Evolutionary conservation across 768 basidiomycete species (phyloP), one percentile per base, ranked within the genome.

Genomic region (Sporobolomyces pararoseus): DNA sequence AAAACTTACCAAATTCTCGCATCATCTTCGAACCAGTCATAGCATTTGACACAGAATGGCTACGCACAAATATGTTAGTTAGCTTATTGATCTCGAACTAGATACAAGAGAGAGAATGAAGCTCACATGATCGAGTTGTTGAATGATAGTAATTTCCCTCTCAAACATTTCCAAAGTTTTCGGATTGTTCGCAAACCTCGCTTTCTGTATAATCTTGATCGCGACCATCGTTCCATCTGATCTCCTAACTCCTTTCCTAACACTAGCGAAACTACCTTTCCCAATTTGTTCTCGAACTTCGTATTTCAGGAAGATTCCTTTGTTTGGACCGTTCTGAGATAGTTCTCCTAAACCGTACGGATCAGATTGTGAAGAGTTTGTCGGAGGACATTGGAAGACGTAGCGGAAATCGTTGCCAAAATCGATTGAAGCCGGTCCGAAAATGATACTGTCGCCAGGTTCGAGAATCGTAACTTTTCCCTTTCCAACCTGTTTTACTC

Each of bases 231-330:
- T 80, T 16, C 91, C 91, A 16, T 87, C 88, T 27, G 80, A 78
- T 14, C 86, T 85, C 74, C 86, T 84, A 52, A 93, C 82, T 2
- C 90, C 92, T 78, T 88, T 89, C 81, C 87, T 85, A 25, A 97
- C 95, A 14, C 88, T 88, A 6, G 92, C 95, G 77, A 96, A 98
- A 3, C 90, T 87, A 13, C 95, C 95, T 75, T 87, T 88, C 62
- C 95, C 95, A 4, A 97, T 66, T 78, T 80, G 71, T 34, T 75
- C 74, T 74, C 79, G 66, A 7, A 83, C 70, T 64, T 81, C 78
- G 73, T 83, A 83, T 53, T 77, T 71, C 42, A 76, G 72, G 67
- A 79, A 79, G 13, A 83, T 76, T 17, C n/a, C n/a, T n/a, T n/a
- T n/a, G n/a, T 79, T 42, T 21, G 61, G 32, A 35, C 46, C 35